These are phyloP conservation scores for Anisogramma anomala DNA, from an alignment of 2,329 filamentous ascomycete genomes.

Conservation along the genomic window DNA sequence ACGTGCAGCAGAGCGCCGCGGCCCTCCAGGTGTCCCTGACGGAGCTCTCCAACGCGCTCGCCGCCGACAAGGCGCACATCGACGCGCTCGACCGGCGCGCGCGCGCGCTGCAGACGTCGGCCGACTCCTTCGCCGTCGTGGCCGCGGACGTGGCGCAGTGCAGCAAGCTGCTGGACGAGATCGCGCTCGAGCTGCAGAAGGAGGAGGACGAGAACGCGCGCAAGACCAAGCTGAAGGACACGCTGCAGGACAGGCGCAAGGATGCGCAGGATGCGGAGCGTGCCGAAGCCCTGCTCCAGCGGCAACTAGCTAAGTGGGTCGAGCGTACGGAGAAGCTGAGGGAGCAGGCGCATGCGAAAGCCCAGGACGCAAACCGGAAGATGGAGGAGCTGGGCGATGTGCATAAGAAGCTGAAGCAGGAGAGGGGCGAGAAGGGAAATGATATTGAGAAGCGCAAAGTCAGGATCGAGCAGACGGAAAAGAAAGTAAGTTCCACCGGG, in stretches of 20 bases:
- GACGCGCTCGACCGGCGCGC: constrained; percentile 77
- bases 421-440: constrained; percentile 73
- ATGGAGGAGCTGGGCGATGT: constrained; percentile 81
- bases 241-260: constrained; percentile 72
- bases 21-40: constrained; percentile 70
- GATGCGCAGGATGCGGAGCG: constrained; percentile 87
- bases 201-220: constrained; percentile 83
- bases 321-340: constrained; percentile 78
- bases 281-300: constrained; percentile 69
- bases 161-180: constrained; percentile 80
- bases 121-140: constrained; percentile 79
- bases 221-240: constrained; percentile 72
- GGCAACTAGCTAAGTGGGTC: constrained; percentile 75
- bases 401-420: constrained; percentile 71
- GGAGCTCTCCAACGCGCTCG: constrained; percentile 69
- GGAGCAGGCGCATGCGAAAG: constrained; percentile 69
- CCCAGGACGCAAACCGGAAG: constrained; percentile 66
- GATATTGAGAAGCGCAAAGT: constrained; percentile 88
- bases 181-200: constrained; percentile 70
- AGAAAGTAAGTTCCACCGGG: constrained; percentile 86
- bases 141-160: constrained; percentile 76
- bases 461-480: constrained; percentile 96
- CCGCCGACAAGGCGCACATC: constrained; percentile 70
- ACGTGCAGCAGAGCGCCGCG: constrained; percentile 79
- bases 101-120: constrained; percentile 83